Percentiles rank a stretch among this genome's conserved stretches.
These are phyloP conservation scores for Dittrichia graveolens DNA, from an alignment of 129 eudicot species.

Conservation along the genomic window DNA sequence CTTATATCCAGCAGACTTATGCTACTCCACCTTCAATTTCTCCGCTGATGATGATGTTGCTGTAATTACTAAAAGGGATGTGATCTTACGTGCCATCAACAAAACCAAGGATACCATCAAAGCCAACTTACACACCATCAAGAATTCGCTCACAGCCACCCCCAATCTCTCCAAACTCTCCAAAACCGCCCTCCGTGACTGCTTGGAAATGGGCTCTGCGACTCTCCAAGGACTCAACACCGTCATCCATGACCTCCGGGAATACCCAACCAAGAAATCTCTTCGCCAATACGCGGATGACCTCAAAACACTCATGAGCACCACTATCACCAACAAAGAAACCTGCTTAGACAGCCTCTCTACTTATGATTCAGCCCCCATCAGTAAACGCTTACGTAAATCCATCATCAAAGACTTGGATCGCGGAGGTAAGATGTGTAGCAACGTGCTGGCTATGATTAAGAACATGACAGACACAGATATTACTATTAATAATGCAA, in stretches of 20 bases:
- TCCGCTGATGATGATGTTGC: background rate
- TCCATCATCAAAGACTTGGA: constrained; percentile 24
- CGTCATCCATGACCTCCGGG: constrained; percentile 39
- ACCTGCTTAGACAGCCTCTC: constrained; percentile 51
- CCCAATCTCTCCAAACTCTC: constrained; percentile 44
- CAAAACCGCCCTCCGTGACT: constrained; percentile 64
- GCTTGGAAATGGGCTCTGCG: constrained; percentile 53
- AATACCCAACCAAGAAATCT: constrained; percentile 40
- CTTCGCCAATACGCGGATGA: constrained; percentile 53
- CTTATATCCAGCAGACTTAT: constrained; percentile 58
- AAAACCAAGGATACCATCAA: constrained; percentile 44
- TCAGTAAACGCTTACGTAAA: background rate
- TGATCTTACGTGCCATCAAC: constrained; percentile 53
- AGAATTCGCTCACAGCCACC: constrained; percentile 31
- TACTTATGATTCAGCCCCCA: background rate
- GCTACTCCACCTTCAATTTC: constrained; percentile 54
- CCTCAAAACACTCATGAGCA: constrained; percentile 67
- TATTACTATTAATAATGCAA: background rate
- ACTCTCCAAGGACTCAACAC: constrained; percentile 57
- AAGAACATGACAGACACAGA: constrained; percentile 17
- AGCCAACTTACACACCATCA: constrained; percentile 45
- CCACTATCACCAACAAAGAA: constrained; percentile 65
- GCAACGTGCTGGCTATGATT: constrained; percentile 33
- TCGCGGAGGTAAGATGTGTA: constrained; percentile 36
- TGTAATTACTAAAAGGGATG: constrained; percentile 40